phyloP scores from a whole-genome alignment of 2,329 filamentous ascomycete species.

The Phaeosphaeriaceae sp. region DNA sequence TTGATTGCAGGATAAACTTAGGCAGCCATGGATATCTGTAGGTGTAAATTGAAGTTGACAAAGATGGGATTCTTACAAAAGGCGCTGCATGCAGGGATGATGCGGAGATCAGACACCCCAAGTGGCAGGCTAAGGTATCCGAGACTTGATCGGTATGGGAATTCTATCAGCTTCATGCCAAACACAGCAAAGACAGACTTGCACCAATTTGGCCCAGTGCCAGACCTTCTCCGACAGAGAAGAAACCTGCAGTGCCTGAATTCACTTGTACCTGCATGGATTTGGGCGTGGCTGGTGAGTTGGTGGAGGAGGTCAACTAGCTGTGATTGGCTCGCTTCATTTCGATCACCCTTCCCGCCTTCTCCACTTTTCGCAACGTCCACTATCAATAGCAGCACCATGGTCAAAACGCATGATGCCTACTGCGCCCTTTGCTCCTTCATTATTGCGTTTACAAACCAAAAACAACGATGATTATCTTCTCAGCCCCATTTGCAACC shows the following conservation, averaged over 20 bases:
- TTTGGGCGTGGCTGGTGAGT: slow-evolving; percentile 13
- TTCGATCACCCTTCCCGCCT: slow-evolving; percentile 1
- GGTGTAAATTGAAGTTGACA: too few relatives aligned
- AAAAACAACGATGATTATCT: slow-evolving; percentile 14
- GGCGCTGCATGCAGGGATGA: not conserved
- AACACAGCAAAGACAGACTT: slow-evolving; percentile 6
- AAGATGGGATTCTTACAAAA: not conserved
- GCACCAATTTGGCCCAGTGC: not conserved
- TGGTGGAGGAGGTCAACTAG: slow-evolving; percentile 10
- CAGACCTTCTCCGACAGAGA: slow-evolving; percentile 21
- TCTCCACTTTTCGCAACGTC: not conserved
- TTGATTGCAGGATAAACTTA: too few relatives aligned
- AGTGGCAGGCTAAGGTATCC: slow-evolving; percentile 21
- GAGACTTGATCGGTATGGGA: slow-evolving; percentile 31
- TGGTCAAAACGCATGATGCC: slow-evolving; percentile 36
- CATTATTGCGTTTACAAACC: slow-evolving; percentile 25
- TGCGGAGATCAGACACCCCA: slow-evolving; percentile 27
- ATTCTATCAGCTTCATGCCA: slow-evolving; percentile 11
- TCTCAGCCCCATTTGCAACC: slow-evolving; percentile 28
- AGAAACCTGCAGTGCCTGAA: slow-evolving; percentile 29
- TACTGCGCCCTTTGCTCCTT: slow-evolving; percentile 1
- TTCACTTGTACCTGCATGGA: slow-evolving; percentile 10
- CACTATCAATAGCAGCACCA: not conserved
- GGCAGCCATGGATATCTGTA: too few relatives aligned
- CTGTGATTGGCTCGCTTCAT: slow-evolving; percentile 14